These are phyloP conservation scores for Eragrostis tef DNA, from an alignment of 202 grass and related monocot species.

Conservation along the genomic window DNA sequence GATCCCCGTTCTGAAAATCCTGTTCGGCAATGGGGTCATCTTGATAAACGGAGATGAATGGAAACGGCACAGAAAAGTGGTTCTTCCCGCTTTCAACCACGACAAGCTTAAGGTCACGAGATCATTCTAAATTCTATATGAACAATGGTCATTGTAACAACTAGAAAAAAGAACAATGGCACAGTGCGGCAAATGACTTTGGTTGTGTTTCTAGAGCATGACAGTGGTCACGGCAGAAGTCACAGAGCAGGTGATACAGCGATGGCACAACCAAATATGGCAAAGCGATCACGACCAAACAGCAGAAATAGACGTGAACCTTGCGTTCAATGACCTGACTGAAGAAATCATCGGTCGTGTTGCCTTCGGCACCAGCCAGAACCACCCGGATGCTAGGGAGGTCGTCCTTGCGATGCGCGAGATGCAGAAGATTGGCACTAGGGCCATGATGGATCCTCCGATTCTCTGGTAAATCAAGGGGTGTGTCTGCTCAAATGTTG, in stretches of 20 bases:
- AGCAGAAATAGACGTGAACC: constrained; percentile 20
- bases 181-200: background rate
- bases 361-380: constrained; percentile 33
- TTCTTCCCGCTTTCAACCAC: constrained; percentile 53
- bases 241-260: constrained; percentile 23
- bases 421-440: constrained; percentile 44
- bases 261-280: constrained; percentile 8
- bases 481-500: background rate
- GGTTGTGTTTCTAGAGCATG: constrained; percentile 20
- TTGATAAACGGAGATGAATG: constrained; percentile 46
- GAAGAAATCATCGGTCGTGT: constrained; percentile 21
- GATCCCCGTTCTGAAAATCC: constrained; percentile 30
- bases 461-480: constrained; percentile 2
- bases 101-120: constrained; percentile 50
- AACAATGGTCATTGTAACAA: too few species aligned
- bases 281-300: background rate
- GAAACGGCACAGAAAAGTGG: constrained; percentile 53
- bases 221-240: constrained; percentile 19
- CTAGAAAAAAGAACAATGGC: background rate
- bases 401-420: constrained; percentile 11
- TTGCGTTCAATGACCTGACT: constrained; percentile 33
- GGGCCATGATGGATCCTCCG: constrained; percentile 24
- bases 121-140: too few species aligned
- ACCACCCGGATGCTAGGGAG: constrained; percentile 19
- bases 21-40: constrained; percentile 49